phyloP scores from a whole-genome alignment of 148 eudicot genomes.

The Rhododendron griersonianum region DNA sequence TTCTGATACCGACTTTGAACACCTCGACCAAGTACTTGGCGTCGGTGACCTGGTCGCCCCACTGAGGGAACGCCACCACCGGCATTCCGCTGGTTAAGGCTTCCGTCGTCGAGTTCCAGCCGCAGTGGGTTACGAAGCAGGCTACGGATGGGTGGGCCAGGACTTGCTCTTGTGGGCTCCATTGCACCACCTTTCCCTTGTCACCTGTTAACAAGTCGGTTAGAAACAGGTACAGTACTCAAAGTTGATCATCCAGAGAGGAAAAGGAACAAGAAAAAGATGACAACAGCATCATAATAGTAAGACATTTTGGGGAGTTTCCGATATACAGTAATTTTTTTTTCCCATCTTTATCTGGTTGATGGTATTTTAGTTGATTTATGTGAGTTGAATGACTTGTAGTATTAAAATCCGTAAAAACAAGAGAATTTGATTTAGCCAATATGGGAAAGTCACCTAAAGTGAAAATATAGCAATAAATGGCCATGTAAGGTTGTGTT shows the following conservation, averaged over 20 bases:
- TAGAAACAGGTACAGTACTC: neutral
- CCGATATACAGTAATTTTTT: too few relatives aligned
- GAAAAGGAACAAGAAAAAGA: too few relatives aligned
- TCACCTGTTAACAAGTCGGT: conserved; percentile 29
- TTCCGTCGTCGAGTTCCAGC: conserved; percentile 90
- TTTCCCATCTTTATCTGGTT: too few relatives aligned
- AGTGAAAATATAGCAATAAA: too few relatives aligned
- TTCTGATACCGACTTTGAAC: conserved; percentile 45
- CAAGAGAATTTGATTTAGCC: too few relatives aligned
- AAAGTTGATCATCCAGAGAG: neutral
- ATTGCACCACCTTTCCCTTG: conserved; percentile 56
- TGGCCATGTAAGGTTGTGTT: too few relatives aligned
- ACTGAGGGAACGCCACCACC: conserved; percentile 70
- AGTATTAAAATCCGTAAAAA: too few relatives aligned
- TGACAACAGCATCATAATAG: neutral
- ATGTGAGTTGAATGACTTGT: too few relatives aligned
- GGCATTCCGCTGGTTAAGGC: conserved; percentile 64
- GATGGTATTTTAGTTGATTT: too few relatives aligned
- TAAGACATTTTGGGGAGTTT: too few relatives aligned
- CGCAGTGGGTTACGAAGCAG: conserved; percentile 84
- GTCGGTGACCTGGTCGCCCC: conserved; percentile 87
- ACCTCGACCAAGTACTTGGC: conserved; percentile 74
- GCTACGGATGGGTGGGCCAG: conserved; percentile 61
- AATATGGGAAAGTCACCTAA: too few relatives aligned
- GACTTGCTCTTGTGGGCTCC: conserved; percentile 68